These are phyloP conservation scores for Excoecaria agallocha DNA, from an alignment of 345 rosid genomes.

Conservation along the genomic window DNA sequence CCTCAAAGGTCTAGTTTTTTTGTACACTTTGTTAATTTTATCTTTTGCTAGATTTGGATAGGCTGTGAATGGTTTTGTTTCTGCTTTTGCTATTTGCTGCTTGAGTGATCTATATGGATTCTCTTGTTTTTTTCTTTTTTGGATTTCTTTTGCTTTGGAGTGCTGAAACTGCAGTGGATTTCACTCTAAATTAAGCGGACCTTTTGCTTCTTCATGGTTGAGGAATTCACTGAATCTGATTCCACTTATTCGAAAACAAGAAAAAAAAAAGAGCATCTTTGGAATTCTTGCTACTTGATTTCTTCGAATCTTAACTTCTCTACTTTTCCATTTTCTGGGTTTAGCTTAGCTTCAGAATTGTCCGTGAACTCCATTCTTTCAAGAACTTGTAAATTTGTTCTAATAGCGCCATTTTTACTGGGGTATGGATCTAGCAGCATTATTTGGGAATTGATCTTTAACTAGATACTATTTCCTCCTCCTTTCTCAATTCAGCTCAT, in stretches of 20 bases:
- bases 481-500: not conserved
- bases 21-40: not conserved
- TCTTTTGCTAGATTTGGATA: constrained; percentile 28
- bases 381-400: not conserved
- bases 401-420: constrained; percentile 4
- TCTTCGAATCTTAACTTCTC: constrained; percentile 21
- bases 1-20: not conserved
- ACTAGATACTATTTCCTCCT: constrained; percentile 3
- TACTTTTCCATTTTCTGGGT: constrained; percentile 3
- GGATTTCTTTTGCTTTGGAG: constrained; percentile 20
- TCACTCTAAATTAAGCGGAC: constrained; percentile 18
- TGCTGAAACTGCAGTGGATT: constrained; percentile 22
- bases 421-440: constrained; percentile 39
- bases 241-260: not conserved
- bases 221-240: constrained; percentile 10
- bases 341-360: constrained; percentile 12
- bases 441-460: constrained; percentile 19
- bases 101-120: constrained; percentile 28
- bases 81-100: not conserved
- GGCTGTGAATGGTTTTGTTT: constrained; percentile 14
- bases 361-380: constrained; percentile 2
- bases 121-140: constrained; percentile 9
- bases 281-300: constrained; percentile 15
- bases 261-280: constrained; percentile 5
- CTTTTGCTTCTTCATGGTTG: constrained; percentile 5